phyloP scores from a whole-genome alignment of 2,329 filamentous ascomycete genomes.

The Lachnellula cervina region DNA sequence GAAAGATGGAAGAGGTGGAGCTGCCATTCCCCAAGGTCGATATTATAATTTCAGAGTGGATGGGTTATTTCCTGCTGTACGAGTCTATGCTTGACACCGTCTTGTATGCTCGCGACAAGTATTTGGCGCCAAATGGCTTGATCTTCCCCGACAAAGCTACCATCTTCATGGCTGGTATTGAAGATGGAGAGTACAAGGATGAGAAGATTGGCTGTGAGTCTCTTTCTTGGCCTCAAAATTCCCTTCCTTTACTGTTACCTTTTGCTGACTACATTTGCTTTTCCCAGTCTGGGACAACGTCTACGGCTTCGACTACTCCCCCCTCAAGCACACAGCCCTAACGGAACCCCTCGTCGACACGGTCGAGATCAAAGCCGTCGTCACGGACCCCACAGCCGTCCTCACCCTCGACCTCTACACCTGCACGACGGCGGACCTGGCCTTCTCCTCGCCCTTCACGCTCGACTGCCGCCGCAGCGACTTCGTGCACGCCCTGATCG shows the following conservation, averaged over 20 bases:
- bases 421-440: conserved; percentile 75
- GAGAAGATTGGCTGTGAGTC: conserved; percentile 97
- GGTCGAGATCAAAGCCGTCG: conserved; percentile 93
- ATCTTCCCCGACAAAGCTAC: conserved; percentile 99
- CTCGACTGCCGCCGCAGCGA: conserved; percentile 79
- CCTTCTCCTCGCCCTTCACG: conserved; percentile 74
- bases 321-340: conserved; percentile 87
- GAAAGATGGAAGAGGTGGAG: conserved; percentile 98
- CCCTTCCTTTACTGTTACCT: not conserved
- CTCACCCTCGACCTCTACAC: conserved; percentile 92
- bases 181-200: conserved; percentile 99
- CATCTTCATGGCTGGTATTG: conserved; percentile 93
- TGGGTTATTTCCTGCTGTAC: conserved; percentile 98
- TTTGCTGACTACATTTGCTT: not conserved
- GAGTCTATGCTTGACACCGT: conserved; percentile 99
- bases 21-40: conserved; percentile 94
- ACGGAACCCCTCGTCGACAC: conserved; percentile 96
- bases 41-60: conserved; percentile 99
- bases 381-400: conserved; percentile 82
- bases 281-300: conserved; percentile 94
- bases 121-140: conserved; percentile 77
- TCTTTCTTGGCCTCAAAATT: not conserved
- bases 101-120: conserved; percentile 90
- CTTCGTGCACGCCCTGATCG: conserved; percentile 92
- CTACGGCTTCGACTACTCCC: conserved; percentile 94